Evolutionary conservation across 805 yeast genomes (phyloP).

Genomic region (Candida fluviatilis): DNA sequence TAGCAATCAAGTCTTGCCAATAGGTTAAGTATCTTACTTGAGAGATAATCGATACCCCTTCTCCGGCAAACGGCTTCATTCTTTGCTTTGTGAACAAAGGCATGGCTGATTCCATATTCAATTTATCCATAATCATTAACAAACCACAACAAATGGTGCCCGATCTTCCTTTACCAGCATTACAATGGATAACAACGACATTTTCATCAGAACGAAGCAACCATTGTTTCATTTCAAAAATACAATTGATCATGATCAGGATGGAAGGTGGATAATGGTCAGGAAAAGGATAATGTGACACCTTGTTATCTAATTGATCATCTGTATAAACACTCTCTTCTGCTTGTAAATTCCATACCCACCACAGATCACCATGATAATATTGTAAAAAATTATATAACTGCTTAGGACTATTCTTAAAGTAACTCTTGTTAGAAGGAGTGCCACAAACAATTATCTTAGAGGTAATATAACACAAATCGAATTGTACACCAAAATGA

Average conservation of each 20-base stretch:
- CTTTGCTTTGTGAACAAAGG: slow-evolving; percentile 52
- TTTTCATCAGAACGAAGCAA: slow-evolving; percentile 29
- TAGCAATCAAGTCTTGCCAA: slow-evolving; percentile 16
- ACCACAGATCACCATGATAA: slow-evolving; percentile 59
- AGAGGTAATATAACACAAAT: slow-evolving; percentile 63
- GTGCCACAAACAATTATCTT: slow-evolving; percentile 71
- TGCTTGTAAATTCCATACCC: slow-evolving; percentile 65
- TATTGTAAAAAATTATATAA: slow-evolving; percentile 44
- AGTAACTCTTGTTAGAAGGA: slow-evolving; percentile 54
- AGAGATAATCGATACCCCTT: slow-evolving; percentile 68
- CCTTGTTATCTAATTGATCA: slow-evolving; percentile 31
- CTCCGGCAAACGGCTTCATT: slow-evolving; percentile 50
- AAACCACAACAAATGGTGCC: slow-evolving; percentile 74
- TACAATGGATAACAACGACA: slow-evolving; percentile 77
- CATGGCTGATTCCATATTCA: slow-evolving; percentile 43
- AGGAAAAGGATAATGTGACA: slow-evolving; percentile 52
- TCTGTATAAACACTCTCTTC: slow-evolving; percentile 44
- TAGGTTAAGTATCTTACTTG: slow-evolving; percentile 68
- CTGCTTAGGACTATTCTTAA: slow-evolving; percentile 50
- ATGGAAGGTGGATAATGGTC: slow-evolving; percentile 81
- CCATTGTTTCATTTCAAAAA: slow-evolving; percentile 43
- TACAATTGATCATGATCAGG: slow-evolving; percentile 38
- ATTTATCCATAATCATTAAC: slow-evolving; percentile 39
- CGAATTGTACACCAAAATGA: slow-evolving; percentile 31
- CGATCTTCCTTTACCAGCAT: slow-evolving; percentile 89